Percentiles rank a stretch among this genome's conserved stretches.
Evolutionary conservation across 495 filamentous ascomycete genomes (phyloP).

Genomic region (Penicillium longicatenatum): DNA sequence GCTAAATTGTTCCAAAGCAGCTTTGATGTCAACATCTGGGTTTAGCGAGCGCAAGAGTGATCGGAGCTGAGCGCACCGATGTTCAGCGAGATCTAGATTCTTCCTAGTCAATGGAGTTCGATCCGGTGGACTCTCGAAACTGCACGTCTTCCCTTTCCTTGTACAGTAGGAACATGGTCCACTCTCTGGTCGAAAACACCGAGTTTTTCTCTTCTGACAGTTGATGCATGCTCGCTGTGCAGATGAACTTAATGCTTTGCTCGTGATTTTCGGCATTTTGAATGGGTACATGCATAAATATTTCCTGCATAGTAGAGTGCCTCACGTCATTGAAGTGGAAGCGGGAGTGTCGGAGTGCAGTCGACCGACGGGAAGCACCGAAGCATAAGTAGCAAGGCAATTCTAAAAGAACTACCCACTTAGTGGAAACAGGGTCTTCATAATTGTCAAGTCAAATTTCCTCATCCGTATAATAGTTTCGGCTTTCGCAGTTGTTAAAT

Average conservation of each 20-base stretch:
- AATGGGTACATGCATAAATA: neutral
- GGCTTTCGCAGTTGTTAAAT: too few relatives aligned
- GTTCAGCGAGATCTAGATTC: slow-evolving; percentile 26
- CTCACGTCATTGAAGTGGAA: neutral
- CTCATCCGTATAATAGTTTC: too few relatives aligned
- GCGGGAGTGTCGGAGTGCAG: slow-evolving; percentile 11
- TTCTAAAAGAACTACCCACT: too few relatives aligned
- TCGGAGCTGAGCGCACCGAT: slow-evolving; percentile 16
- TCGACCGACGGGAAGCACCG: slow-evolving; percentile 5
- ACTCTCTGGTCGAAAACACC: slow-evolving; percentile 7
- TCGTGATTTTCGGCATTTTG: slow-evolving; percentile 9
- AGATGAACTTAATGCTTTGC: neutral
- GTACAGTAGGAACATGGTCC: slow-evolving; percentile 25
- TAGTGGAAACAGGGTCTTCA: too few relatives aligned
- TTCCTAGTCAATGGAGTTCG: slow-evolving; percentile 29
- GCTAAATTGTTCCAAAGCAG: slow-evolving; percentile 10
- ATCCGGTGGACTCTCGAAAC: slow-evolving; percentile 17
- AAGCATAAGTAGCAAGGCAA: too few relatives aligned
- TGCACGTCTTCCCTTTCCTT: slow-evolving; percentile 20
- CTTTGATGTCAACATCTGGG: slow-evolving; percentile 22
- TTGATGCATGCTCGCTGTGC: slow-evolving; percentile 4
- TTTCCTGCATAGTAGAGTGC: slow-evolving; percentile 10
- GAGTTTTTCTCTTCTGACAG: slow-evolving; percentile 15
- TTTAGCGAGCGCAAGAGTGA: slow-evolving; percentile 15
- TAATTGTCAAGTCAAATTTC: too few relatives aligned